Base-by-base conservation (phyloP, 139 green algal species). In the Chlamydomonas eustigma region DNA sequence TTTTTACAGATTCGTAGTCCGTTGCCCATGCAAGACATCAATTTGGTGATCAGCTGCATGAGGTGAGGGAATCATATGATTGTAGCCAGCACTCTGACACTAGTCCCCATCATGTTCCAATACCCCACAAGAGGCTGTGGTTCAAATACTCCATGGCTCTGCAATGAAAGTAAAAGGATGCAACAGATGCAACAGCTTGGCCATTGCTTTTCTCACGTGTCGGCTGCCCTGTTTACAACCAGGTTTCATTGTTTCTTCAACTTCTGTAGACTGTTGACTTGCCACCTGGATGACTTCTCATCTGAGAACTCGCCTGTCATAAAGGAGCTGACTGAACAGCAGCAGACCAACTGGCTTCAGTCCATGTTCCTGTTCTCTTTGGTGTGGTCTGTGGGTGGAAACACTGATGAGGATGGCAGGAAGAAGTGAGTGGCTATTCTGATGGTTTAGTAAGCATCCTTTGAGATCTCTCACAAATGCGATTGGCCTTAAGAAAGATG, bases 341-440 rank as follows among this genome's bases (percentile, higher is more conserved):
- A 88, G 70, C 76, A 77, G 39, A 25, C 70, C 0, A 69, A 32
- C n/a, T 81, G 69, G 76, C 36, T 94, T 18, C 80, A 91, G 72
- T 81, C 77, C 76, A 73, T 84, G 33, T 92, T 95, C 75, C 75
- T 93, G 44, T 95, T 95, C 73, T 76, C 83, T 12, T 63, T 92
- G 4, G 78, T 93, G 51, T 95, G 90, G 90, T 90, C 85, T 4
- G 34, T 95, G 2, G 89, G 90, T 37, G 88, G 83, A 51, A 85
- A 88, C 30, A 88, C 84, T 30, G 83, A 94, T 18, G 83, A 76
- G 3, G 81, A 89, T 37, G 88, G 69, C 24, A 33, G 69, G n/a
- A 18, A 28, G 37, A 76, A 76, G 69, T 58, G 44, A 58, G 44
- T 28, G 44, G 44, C n/a, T n/a, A n/a, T n/a, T n/a, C n/a, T n/a